These are phyloP conservation scores for Daedalea quercina DNA, from an alignment of 768 basidiomycete genomes.

Conservation along the genomic window DNA sequence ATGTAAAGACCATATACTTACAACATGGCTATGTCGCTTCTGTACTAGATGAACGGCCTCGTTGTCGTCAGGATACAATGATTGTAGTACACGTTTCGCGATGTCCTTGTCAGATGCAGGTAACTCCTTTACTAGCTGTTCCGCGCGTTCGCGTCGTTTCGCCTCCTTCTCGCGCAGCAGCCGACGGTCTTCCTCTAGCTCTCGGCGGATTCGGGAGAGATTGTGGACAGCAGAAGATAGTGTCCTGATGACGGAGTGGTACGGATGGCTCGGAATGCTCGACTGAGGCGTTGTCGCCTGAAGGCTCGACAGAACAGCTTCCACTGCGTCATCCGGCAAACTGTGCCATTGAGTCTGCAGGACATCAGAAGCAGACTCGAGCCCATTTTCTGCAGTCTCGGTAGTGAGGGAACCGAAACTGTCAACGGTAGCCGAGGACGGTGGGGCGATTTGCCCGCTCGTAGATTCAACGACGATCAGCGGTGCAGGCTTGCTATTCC, in stretches of 20 bases:
- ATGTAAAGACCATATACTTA: slow-evolving; percentile 26
- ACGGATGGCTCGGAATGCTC: slow-evolving; percentile 44
- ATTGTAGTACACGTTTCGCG: slow-evolving; percentile 59
- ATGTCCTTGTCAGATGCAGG: slow-evolving; percentile 57
- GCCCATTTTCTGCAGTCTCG: slow-evolving; percentile 1
- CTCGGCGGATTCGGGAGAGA: slow-evolving; percentile 47
- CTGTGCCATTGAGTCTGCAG: slow-evolving; percentile 72
- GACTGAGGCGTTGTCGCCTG: slow-evolving; percentile 39
- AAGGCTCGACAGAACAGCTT: slow-evolving; percentile 50
- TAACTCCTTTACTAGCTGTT: slow-evolving; percentile 51
- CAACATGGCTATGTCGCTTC: slow-evolving; percentile 53
- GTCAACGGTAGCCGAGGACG: background rate
- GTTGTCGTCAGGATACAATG: slow-evolving; percentile 48
- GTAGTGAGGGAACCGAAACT: background rate
- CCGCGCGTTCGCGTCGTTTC: slow-evolving; percentile 43
- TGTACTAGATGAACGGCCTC: slow-evolving; percentile 41
- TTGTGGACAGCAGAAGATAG: slow-evolving; percentile 62
- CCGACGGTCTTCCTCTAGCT: slow-evolving; percentile 56
- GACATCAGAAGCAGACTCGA: slow-evolving; percentile 25
- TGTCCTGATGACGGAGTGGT: slow-evolving; percentile 60
- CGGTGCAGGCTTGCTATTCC: slow-evolving; percentile 14
- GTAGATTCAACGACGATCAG: slow-evolving; percentile 23
- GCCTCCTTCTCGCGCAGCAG: slow-evolving; percentile 54
- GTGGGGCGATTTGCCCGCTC: slow-evolving; percentile 10
- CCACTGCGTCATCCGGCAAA: slow-evolving; percentile 69